Evolutionary conservation across 495 filamentous ascomycete genomes (phyloP).

Genomic region (Cercophora samala): DNA sequence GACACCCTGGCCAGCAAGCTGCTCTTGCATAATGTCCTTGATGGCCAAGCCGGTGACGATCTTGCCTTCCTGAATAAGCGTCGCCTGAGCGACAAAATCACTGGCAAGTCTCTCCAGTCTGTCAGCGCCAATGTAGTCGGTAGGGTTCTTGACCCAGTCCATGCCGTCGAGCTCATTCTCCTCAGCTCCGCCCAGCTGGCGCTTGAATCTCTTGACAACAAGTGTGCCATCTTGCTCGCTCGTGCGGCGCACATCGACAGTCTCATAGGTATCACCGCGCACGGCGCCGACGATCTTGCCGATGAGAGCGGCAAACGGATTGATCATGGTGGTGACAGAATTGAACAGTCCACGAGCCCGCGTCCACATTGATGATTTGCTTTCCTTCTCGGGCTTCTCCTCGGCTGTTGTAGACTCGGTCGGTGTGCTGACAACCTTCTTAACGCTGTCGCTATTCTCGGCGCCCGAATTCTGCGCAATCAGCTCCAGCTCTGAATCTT

Average conservation of each 20-base stretch:
- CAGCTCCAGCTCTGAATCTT: constrained; percentile 27
- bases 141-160: constrained; percentile 19
- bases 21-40: constrained; percentile 12
- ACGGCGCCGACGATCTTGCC: constrained; percentile 15
- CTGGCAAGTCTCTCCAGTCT: constrained; percentile 8
- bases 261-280: constrained; percentile 13
- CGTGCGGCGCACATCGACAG: constrained; percentile 21
- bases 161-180: constrained; percentile 13
- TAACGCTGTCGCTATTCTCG: constrained; percentile 11
- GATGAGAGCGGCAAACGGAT: constrained; percentile 14
- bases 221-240: constrained; percentile 14
- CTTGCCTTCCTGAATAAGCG: constrained; percentile 3
- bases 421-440: constrained; percentile 13
- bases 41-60: constrained; percentile 12
- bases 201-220: constrained; percentile 32
- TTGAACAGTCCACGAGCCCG: constrained; percentile 8
- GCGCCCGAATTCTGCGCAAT: constrained; percentile 18
- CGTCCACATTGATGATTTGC: constrained; percentile 17
- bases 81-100: constrained; percentile 3
- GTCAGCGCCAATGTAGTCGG: constrained; percentile 20
- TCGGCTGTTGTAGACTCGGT: constrained; percentile 5
- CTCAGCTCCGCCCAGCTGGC: constrained; percentile 12
- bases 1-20: constrained; percentile 12
- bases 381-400: not conserved
- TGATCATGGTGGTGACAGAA: constrained; percentile 22